phyloP scores from a whole-genome alignment of 495 filamentous ascomycete species.

The Penicillium robsamsonii region DNA sequence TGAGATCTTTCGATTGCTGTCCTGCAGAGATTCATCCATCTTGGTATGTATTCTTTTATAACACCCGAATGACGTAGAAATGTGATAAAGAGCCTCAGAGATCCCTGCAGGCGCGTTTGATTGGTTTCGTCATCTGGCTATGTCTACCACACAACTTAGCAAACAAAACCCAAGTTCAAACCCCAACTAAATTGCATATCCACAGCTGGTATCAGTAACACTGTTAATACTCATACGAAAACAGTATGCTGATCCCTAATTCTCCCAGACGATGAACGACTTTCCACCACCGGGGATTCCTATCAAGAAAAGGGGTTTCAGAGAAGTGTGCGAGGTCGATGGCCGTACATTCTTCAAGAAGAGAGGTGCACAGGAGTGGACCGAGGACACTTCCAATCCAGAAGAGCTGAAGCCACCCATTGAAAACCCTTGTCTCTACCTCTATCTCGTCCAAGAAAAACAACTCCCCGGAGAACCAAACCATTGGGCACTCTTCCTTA shows the following conservation, averaged over 20 bases:
- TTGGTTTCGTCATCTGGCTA: not conserved
- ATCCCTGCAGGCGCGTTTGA: not conserved
- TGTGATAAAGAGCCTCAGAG: not conserved
- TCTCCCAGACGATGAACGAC: conserved; percentile 6
- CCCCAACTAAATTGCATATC: not conserved
- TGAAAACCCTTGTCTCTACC: conserved; percentile 11
- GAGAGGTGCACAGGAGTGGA: conserved; percentile 15
- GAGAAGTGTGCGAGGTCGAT: conserved; percentile 24
- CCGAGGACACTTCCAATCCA: not conserved
- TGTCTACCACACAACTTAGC: not conserved
- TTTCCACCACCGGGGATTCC: conserved; percentile 7
- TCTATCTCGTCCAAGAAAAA: conserved; percentile 21
- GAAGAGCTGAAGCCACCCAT: not conserved
- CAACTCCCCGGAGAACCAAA: conserved; percentile 20
- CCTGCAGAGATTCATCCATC: not conserved
- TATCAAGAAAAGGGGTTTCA: conserved; percentile 13
- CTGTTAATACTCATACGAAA: too few relatives aligned
- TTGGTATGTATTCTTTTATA: not conserved
- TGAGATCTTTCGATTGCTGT: not conserved
- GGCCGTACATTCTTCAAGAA: conserved; percentile 14
- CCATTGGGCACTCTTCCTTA: conserved; percentile 27
- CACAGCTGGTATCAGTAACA: not conserved
- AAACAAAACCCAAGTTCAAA: not conserved
- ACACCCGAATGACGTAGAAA: not conserved
- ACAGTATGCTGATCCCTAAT: not conserved